Base-by-base conservation (phyloP, 352 stramenopile genomes). In the Pythium plurisporium region DNA sequence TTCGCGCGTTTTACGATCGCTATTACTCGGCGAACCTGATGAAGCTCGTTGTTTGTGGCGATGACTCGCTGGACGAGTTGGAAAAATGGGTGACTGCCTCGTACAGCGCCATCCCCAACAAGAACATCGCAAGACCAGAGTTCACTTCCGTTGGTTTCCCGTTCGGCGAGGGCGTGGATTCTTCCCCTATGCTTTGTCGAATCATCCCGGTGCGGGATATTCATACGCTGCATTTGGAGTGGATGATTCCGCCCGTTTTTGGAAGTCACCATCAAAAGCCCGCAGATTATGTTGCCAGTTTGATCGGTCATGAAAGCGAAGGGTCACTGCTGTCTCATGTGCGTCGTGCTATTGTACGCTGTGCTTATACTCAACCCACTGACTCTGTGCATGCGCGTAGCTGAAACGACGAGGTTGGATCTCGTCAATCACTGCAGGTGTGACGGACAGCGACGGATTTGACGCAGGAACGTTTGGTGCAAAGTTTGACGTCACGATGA, bases 301-400 rank as follows among this genome's bases (percentile, higher is more conserved):
- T 95, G 3, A 58, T 94, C 5, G 86, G 86, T 3, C 78, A 95
- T 54, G 86, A 95, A 67, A 87, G 80, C 41, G 76, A 91, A 73
- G 86, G 86, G 15, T 93, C 82, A 1, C 68, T 95, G 22, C 59
- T 95, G 17, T 91, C 79, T 29, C 66, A 88, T 64, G 82, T 94
- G 47, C 14, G 54, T 17, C 11, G 5, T 38, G 23, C 23, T 36
- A 15, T 4, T 33, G n/a, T 26, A 22, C 20, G 4, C 10, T 20
- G 5, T 22, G n/a, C 14, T 10, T 52, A 6, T 46, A 19, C 55
- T 52, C 3, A 43, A n/a, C 6, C 54, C 19, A 27, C 26, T 55
- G 25, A 33, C 44, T 73, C 34, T 41, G n/a, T 37, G 22, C 55
- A 3, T 40, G 25, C 37, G 10, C 26, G 23, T 54, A 94, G 84